Evolutionary conservation across 257 asterid species (phyloP).

Genomic region (Plantago ovata): DNA sequence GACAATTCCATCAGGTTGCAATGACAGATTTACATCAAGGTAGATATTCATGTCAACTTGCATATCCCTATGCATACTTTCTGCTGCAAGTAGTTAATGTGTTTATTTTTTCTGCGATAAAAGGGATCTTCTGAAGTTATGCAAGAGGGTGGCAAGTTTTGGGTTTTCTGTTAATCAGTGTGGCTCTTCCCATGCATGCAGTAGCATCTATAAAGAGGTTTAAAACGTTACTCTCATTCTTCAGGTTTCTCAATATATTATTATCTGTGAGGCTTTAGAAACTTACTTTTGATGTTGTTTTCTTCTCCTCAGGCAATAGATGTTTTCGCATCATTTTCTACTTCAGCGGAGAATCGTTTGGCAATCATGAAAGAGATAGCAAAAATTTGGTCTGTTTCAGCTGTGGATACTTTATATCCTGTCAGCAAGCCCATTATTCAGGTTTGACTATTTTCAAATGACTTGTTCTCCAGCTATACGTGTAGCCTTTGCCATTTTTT

Average conservation of each 20-base stretch:
- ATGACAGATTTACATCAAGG: slow-evolving; percentile 81
- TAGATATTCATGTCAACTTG: slow-evolving; percentile 17
- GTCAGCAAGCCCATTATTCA: slow-evolving; percentile 65
- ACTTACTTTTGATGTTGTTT: slow-evolving; percentile 15
- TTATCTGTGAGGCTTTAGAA: slow-evolving; percentile 7
- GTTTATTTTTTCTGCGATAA: slow-evolving; percentile 24
- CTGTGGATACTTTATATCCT: slow-evolving; percentile 60
- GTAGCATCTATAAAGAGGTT: slow-evolving; percentile 75
- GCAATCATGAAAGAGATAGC: slow-evolving; percentile 71
- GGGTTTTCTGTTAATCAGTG: slow-evolving; percentile 32
- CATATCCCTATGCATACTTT: background rate
- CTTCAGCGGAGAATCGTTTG: slow-evolving; percentile 61
- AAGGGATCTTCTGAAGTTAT: slow-evolving; percentile 90
- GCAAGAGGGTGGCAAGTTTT: slow-evolving; percentile 66
- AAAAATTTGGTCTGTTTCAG: slow-evolving; percentile 49
- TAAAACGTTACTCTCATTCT: slow-evolving; percentile 15
- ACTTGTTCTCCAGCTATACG: background rate
- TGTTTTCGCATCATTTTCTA: slow-evolving; percentile 75
- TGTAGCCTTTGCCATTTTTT: slow-evolving; percentile 1
- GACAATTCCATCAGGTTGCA: slow-evolving; percentile 33
- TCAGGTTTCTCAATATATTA: slow-evolving; percentile 1
- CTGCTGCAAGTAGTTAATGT: slow-evolving; percentile 17
- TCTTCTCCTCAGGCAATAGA: slow-evolving; percentile 69
- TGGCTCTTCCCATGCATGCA: slow-evolving; percentile 41
- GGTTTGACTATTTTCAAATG: slow-evolving; percentile 34